These are phyloP conservation scores for Didymella exigua DNA, from an alignment of 2,329 filamentous ascomycete species.

Conservation along the genomic window DNA sequence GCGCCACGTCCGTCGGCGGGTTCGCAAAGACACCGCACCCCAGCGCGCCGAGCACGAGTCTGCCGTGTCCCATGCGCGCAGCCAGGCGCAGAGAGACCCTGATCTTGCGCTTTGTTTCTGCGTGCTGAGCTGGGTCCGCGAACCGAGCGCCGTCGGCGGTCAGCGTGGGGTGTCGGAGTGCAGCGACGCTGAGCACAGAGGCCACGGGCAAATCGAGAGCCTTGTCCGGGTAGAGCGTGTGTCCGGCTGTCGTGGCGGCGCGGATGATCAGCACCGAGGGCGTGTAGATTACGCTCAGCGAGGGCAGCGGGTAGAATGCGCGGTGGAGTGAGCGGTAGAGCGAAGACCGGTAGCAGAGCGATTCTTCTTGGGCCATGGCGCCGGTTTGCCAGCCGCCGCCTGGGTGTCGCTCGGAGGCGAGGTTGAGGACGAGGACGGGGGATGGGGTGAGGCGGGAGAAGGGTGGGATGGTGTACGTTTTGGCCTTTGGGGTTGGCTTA, in stretches of 20 bases:
- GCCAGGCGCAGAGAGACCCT: conserved; percentile 65
- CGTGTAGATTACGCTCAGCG: conserved; percentile 62
- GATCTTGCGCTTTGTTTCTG: conserved; percentile 67
- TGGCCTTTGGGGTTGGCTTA: neutral
- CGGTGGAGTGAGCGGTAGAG: conserved; percentile 56
- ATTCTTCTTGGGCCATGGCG: conserved; percentile 70
- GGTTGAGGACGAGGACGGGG: conserved; percentile 67
- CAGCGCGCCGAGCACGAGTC: conserved; percentile 70
- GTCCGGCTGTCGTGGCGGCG: conserved; percentile 53
- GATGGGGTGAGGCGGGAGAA: conserved; percentile 10
- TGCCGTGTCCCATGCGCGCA: conserved; percentile 60
- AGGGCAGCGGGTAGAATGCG: conserved; percentile 60
- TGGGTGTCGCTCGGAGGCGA: conserved; percentile 62
- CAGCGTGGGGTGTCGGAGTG: conserved; percentile 53
- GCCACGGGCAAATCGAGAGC: conserved; percentile 56
- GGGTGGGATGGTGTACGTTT: neutral
- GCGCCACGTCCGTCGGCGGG: conserved; percentile 65
- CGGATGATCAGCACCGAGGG: conserved; percentile 66
- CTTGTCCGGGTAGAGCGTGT: conserved; percentile 48
- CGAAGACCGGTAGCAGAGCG: conserved; percentile 67
- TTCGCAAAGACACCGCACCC: conserved; percentile 72
- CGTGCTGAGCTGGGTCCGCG: conserved; percentile 49
- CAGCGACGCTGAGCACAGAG: conserved; percentile 66
- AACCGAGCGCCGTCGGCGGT: conserved; percentile 24
- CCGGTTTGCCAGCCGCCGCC: conserved; percentile 71